Conservation (phyloP, 1,139 yeast genomes). For the Taphrina flavorubra region DNA sequence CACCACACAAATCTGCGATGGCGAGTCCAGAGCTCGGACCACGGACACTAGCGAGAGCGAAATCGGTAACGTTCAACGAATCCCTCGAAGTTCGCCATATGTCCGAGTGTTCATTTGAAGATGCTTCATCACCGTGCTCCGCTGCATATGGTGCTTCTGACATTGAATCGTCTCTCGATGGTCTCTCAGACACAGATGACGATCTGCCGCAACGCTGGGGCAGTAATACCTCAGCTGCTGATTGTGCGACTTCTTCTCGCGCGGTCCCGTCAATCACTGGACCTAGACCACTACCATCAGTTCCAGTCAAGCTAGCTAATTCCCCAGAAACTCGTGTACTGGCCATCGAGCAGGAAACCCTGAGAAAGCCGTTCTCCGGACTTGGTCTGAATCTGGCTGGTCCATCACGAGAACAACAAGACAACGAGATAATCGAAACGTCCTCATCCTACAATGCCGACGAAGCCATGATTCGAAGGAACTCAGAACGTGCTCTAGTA, state of each 20-base stretch:
- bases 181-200: constrained; percentile 2
- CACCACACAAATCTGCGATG: constrained; percentile 30
- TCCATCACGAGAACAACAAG: not conserved
- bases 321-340: constrained; percentile 17
- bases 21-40: constrained; percentile 22
- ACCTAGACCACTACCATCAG: constrained; percentile 28
- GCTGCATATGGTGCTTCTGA: constrained; percentile 8
- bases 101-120: constrained; percentile 37
- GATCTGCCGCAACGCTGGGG: constrained; percentile 7
- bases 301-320: constrained; percentile 17
- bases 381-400: constrained; percentile 27
- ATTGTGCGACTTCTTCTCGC: not conserved
- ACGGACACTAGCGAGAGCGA: constrained; percentile 16
- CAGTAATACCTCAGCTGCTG: not conserved
- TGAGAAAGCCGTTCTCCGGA: constrained; percentile 22
- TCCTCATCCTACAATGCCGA: constrained; percentile 26
- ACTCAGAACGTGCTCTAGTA: not conserved
- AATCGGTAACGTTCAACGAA: constrained; percentile 38
- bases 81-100: constrained; percentile 36
- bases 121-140: constrained; percentile 29
- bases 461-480: constrained; percentile 20
- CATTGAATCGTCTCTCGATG: constrained; percentile 8
- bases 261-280: constrained; percentile 19
- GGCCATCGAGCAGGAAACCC: constrained; percentile 33
- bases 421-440: not conserved